phyloP scores from a whole-genome alignment of 176 grass and related monocot genomes.

The Oryza punctata region DNA sequence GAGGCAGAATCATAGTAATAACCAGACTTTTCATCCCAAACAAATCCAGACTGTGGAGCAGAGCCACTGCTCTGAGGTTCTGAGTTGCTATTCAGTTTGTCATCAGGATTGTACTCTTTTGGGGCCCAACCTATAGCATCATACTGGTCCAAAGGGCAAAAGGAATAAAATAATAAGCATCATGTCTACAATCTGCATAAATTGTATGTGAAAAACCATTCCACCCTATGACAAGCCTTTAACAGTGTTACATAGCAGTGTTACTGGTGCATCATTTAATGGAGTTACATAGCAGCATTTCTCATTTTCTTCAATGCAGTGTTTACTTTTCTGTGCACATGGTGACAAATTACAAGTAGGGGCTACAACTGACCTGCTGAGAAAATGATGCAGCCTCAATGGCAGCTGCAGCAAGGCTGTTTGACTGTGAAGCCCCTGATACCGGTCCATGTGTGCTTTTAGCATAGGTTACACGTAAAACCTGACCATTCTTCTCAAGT shows the following conservation, averaged over 20 bases:
- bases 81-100: conserved; percentile 52
- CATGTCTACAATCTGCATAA: conserved; percentile 20
- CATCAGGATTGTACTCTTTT: conserved; percentile 92
- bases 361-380: conserved; percentile 67
- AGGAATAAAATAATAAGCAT: conserved; percentile 2
- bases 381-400: conserved; percentile 99
- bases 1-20: conserved; percentile 98
- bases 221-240: not conserved
- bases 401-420: conserved; percentile 88
- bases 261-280: not conserved
- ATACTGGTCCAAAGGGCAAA: conserved; percentile 60
- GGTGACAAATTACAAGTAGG: not conserved
- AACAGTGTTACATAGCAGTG: not conserved
- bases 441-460: conserved; percentile 92
- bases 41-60: conserved; percentile 82
- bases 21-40: conserved; percentile 98
- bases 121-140: conserved; percentile 93
- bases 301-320: not conserved
- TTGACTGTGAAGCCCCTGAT: conserved; percentile 72
- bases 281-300: not conserved
- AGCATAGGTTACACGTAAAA: conserved; percentile 91
- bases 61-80: conserved; percentile 53
- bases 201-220: conserved; percentile 1
- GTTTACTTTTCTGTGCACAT: not conserved
- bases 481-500: conserved; percentile 92